phyloP scores from a whole-genome alignment of 306 rosid genomes.

The Rosa persica region DNA sequence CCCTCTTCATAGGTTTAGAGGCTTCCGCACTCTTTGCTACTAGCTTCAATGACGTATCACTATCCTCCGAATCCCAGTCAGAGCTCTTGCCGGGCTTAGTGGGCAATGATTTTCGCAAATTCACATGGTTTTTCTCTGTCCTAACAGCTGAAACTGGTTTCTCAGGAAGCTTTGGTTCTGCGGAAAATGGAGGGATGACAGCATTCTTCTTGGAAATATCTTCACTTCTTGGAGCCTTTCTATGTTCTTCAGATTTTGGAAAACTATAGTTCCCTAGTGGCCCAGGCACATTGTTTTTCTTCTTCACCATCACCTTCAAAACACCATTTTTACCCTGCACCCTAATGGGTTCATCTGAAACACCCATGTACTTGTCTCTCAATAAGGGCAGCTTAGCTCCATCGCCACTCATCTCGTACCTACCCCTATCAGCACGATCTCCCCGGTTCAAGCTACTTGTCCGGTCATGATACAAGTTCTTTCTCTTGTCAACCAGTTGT shows the following conservation, averaged over 20 bases:
- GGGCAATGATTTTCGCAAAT: conserved; percentile 48
- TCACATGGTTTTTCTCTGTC: conserved; percentile 47
- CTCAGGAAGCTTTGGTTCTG: conserved; percentile 44
- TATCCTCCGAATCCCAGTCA: conserved; percentile 63
- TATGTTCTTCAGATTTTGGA: conserved; percentile 48
- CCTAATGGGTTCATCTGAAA: conserved; percentile 71
- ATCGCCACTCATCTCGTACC: conserved; percentile 47
- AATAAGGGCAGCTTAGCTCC: conserved; percentile 41
- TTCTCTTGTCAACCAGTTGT: conserved; percentile 50
- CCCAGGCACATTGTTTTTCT: conserved; percentile 51
- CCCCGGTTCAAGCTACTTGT: conserved; percentile 35
- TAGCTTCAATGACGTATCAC: conserved; percentile 59
- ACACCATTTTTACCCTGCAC: conserved; percentile 98
- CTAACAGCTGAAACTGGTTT: conserved; percentile 44
- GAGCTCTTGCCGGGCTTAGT: conserved; percentile 51
- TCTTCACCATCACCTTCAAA: conserved; percentile 84
- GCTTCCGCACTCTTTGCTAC: conserved; percentile 49
- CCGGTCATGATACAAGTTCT: conserved; percentile 42
- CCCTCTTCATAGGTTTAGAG: conserved; percentile 45
- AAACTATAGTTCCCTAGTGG: conserved; percentile 43
- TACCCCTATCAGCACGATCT: conserved; percentile 33
- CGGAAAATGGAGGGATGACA: conserved; percentile 33
- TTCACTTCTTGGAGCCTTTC: conserved; percentile 47
- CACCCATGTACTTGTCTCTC: conserved; percentile 56
- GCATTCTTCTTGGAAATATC: conserved; percentile 51